These are phyloP conservation scores for Neurospora sp. DNA, from an alignment of 2,329 filamentous ascomycete genomes.

Conservation along the genomic window DNA sequence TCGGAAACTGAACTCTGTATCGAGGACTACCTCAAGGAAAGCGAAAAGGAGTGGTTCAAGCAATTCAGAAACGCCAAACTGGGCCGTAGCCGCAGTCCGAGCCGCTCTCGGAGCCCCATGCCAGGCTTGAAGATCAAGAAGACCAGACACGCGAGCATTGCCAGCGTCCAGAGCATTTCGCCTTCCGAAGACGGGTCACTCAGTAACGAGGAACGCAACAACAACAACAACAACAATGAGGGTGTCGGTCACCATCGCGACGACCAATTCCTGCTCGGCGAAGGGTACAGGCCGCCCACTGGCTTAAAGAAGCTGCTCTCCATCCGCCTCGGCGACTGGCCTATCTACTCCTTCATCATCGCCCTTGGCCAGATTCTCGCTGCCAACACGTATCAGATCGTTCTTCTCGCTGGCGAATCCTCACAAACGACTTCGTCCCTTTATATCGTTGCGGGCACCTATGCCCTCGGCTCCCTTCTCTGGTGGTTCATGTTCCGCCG, in stretches of 20 bases:
- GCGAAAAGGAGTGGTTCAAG: constrained; percentile 56
- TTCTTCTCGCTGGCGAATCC: constrained; percentile 50
- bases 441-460: constrained; percentile 49
- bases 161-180: constrained; percentile 23
- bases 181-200: constrained; percentile 21
- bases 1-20: constrained; percentile 51
- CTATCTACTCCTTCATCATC: constrained; percentile 49
- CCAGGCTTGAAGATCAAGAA: constrained; percentile 15
- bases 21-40: constrained; percentile 52
- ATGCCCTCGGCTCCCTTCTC: constrained; percentile 43
- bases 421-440: constrained; percentile 47
- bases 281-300: constrained; percentile 45
- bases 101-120: constrained; percentile 15
- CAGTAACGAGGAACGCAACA: constrained; percentile 8
- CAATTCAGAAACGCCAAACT: constrained; percentile 47
- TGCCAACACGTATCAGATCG: constrained; percentile 57
- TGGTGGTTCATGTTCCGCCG: constrained; percentile 55
- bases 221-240: constrained; percentile 1
- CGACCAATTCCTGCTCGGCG: constrained; percentile 45
- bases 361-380: constrained; percentile 55
- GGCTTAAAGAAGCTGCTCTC: constrained; percentile 42
- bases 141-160: constrained; percentile 16
- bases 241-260: constrained; percentile 24
- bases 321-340: constrained; percentile 49
- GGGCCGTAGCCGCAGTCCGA: constrained; percentile 33